phyloP scores from a whole-genome alignment of 352 stramenopile species.

The Phytophthora multivora region DNA sequence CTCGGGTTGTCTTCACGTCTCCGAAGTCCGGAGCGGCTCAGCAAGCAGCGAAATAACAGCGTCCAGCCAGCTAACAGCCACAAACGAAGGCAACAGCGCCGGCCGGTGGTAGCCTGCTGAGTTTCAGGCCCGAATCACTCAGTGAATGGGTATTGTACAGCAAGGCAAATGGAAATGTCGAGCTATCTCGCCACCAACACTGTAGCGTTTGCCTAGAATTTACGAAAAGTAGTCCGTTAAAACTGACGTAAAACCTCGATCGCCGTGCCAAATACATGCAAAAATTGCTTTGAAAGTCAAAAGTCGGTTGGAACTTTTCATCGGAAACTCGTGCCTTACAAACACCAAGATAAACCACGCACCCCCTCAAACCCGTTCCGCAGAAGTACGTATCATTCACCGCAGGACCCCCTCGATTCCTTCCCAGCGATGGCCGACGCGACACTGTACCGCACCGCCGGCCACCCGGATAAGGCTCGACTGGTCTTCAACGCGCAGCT shows the following conservation, averaged over 20 bases:
- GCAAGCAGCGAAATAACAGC: conserved; percentile 1
- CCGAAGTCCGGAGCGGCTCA: not conserved
- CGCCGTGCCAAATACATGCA: too few relatives aligned
- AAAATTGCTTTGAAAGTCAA: not conserved
- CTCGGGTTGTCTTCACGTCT: conserved; percentile 2
- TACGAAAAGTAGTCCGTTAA: too few relatives aligned
- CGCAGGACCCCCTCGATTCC: not conserved
- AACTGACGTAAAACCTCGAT: too few relatives aligned
- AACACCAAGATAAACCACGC: conserved; percentile 13
- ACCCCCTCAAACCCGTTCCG: conserved; percentile 9
- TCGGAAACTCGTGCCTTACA: conserved; percentile 14
- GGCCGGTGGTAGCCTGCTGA: too few relatives aligned
- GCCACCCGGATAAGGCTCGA: conserved; percentile 56
- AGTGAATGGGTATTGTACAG: too few relatives aligned
- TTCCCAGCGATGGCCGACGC: conserved; percentile 44
- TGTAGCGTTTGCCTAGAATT: not conserved
- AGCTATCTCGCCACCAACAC: not conserved
- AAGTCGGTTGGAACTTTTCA: not conserved
- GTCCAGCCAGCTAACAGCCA: not conserved
- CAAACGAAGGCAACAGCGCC: not conserved
- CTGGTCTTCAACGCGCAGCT: conserved; percentile 79
- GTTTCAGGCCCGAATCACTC: too few relatives aligned
- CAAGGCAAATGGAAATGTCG: too few relatives aligned
- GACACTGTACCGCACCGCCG: conserved; percentile 48
- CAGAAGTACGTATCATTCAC: conserved; percentile 15